phyloP scores from a whole-genome alignment of 371 early-diverging fungal species.

The Funneliformis caledonium region DNA sequence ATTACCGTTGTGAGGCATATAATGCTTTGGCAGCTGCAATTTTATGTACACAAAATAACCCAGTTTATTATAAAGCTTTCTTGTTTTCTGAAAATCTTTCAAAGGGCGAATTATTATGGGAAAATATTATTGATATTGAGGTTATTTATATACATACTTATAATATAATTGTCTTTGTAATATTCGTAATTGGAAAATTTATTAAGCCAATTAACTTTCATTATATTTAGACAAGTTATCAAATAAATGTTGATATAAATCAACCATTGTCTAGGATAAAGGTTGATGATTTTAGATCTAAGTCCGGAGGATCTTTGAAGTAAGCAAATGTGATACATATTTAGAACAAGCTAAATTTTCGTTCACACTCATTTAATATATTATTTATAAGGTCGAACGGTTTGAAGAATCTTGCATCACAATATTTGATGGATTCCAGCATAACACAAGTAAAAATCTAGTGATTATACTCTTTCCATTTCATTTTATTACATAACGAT shows the following conservation, averaged over 20 bases:
- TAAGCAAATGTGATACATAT: not conserved
- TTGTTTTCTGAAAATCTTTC: slow-evolving; percentile 14
- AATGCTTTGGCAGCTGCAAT: slow-evolving; percentile 63
- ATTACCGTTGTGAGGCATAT: slow-evolving; percentile 55
- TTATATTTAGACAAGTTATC: not conserved
- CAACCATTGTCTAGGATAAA: slow-evolving; percentile 4
- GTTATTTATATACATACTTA: not conserved
- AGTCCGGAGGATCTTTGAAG: not conserved
- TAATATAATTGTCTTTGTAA: not conserved
- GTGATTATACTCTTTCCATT: not conserved
- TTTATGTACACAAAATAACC: slow-evolving; percentile 55
- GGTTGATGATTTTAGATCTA: slow-evolving; percentile 12
- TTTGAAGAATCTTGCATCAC: slow-evolving; percentile 17
- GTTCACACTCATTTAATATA: not conserved
- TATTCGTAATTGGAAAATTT: not conserved
- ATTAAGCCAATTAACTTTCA: not conserved
- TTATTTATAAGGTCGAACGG: not conserved
- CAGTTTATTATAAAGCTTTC: slow-evolving; percentile 1
- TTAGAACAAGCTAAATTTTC: too few relatives aligned
- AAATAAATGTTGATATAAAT: not conserved
- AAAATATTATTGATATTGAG: slow-evolving; percentile 12
- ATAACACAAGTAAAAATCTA: not conserved
- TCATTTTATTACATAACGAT: not conserved
- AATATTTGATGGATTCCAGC: slow-evolving; percentile 20
- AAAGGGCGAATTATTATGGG: slow-evolving; percentile 17